Evolutionary conservation across 23 red algal genomes (phyloP).

Genomic region (Pyropia yezoensis): DNA sequence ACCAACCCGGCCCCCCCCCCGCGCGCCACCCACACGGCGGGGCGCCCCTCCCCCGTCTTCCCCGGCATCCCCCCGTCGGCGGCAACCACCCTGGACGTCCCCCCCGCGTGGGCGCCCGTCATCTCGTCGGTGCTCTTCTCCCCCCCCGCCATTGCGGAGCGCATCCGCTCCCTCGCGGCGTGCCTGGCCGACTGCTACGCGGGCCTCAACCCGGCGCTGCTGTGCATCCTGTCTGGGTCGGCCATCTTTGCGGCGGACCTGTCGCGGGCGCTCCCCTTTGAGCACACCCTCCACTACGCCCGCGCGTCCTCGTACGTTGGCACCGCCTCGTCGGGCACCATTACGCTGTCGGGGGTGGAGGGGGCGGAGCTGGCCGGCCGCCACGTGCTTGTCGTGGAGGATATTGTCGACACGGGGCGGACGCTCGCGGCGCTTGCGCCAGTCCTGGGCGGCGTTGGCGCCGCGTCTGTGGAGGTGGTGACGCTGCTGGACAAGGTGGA

Average conservation of each 20-base stretch:
- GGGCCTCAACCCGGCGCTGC: constrained; percentile 35
- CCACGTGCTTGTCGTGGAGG: constrained; percentile 93
- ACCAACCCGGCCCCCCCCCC: no score
- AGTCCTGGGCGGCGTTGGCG: constrained; percentile 29
- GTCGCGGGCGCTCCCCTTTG: constrained; percentile 33
- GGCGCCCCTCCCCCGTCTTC: background rate
- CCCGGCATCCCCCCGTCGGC: background rate
- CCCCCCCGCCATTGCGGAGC: constrained; percentile 21
- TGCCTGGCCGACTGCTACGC: constrained; percentile 24
- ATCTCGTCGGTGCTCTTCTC: constrained; percentile 39
- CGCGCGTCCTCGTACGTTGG: constrained; percentile 71
- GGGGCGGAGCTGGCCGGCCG: constrained; percentile 30
- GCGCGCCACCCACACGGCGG: background rate
- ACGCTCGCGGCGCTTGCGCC: constrained; percentile 50
- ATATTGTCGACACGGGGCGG: constrained; percentile 94
- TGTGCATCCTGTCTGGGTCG: constrained; percentile 83
- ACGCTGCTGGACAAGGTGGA: constrained; percentile 79
- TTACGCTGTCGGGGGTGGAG: constrained; percentile 61
- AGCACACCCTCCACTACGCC: constrained; percentile 63
- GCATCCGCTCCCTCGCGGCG: constrained; percentile 21
- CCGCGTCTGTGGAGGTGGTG: constrained; percentile 47
- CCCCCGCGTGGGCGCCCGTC: constrained; percentile 22
- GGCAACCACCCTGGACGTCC: constrained; percentile 3
- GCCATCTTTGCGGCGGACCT: constrained; percentile 88
- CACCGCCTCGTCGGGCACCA: constrained; percentile 58